These are phyloP conservation scores for Capronia americana DNA, from an alignment of 2,329 filamentous ascomycete genomes.

Conservation along the genomic window DNA sequence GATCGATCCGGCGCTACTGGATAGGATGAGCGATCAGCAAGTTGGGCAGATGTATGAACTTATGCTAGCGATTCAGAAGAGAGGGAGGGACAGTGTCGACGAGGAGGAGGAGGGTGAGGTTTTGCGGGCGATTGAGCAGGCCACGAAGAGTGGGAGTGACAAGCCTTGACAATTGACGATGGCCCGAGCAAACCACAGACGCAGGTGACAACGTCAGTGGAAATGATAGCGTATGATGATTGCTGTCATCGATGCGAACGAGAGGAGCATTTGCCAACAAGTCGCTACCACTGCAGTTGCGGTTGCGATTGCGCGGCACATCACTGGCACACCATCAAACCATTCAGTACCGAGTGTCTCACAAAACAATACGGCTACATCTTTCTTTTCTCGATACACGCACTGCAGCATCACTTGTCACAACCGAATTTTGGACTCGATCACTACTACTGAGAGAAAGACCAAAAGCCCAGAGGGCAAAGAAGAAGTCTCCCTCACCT, in stretches of 20 bases:
- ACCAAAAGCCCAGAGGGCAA: neutral
- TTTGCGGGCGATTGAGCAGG: constrained; percentile 42
- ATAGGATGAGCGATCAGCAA: constrained; percentile 97
- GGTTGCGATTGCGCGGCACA: neutral
- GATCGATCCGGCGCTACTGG: constrained; percentile 73
- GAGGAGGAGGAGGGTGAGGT: constrained; percentile 44
- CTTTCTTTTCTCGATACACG: neutral
- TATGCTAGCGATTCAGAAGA: constrained; percentile 77
- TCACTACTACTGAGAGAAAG: neutral
- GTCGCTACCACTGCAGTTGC: neutral
- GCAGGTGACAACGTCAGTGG: neutral
- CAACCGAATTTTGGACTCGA: neutral
- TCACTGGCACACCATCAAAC: neutral
- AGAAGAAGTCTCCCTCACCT: neutral
- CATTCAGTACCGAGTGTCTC: neutral
- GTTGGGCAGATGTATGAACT: constrained; percentile 92
- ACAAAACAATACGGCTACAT: neutral
- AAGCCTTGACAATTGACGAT: neutral
- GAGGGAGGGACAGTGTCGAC: constrained; percentile 57
- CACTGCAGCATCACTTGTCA: neutral
- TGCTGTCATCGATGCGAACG: neutral
- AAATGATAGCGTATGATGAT: neutral
- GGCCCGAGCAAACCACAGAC: neutral
- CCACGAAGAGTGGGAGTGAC: constrained; percentile 7
- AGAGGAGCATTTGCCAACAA: neutral